Percentiles rank a stretch among this genome's conserved stretches.
These are phyloP conservation scores for Dictyostelium capitatum DNA, from an alignment of 78 protist species.

Conservation along the genomic window DNA sequence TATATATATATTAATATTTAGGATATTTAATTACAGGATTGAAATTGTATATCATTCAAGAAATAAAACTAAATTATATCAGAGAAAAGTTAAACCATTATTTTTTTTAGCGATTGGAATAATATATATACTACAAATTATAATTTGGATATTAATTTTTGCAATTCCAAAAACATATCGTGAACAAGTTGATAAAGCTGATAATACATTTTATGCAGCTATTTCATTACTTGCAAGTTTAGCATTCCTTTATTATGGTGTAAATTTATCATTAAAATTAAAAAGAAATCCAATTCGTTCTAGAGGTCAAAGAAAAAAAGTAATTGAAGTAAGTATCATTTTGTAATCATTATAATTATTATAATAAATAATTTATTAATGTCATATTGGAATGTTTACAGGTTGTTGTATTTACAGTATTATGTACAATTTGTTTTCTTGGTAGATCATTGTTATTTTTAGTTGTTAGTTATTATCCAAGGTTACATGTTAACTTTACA, in stretches of 20 bases:
- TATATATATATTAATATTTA: neutral
- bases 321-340: slow-evolving; percentile 28
- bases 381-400: neutral
- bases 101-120: slow-evolving; percentile 24
- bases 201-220: slow-evolving; percentile 47
- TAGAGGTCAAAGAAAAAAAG: slow-evolving; percentile 31
- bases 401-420: slow-evolving; percentile 27
- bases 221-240: slow-evolving; percentile 40
- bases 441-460: slow-evolving; percentile 40
- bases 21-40: slow-evolving; percentile 12
- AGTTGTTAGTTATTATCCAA: slow-evolving; percentile 10
- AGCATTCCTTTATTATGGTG: slow-evolving; percentile 60
- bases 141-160: slow-evolving; percentile 55
- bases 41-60: slow-evolving; percentile 78
- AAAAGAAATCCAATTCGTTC: slow-evolving; percentile 66
- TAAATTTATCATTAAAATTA: slow-evolving; percentile 35
- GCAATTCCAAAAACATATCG: neutral
- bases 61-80: slow-evolving; percentile 35
- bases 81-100: slow-evolving; percentile 40
- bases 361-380: neutral
- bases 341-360: neutral
- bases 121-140: slow-evolving; percentile 52
- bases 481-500: slow-evolving; percentile 9
- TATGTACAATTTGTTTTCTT: slow-evolving; percentile 42
- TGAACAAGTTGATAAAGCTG: slow-evolving; percentile 44